These are phyloP conservation scores for Colletotrichum scovillei DNA, from an alignment of 2,329 filamentous ascomycete species.

Conservation along the genomic window DNA sequence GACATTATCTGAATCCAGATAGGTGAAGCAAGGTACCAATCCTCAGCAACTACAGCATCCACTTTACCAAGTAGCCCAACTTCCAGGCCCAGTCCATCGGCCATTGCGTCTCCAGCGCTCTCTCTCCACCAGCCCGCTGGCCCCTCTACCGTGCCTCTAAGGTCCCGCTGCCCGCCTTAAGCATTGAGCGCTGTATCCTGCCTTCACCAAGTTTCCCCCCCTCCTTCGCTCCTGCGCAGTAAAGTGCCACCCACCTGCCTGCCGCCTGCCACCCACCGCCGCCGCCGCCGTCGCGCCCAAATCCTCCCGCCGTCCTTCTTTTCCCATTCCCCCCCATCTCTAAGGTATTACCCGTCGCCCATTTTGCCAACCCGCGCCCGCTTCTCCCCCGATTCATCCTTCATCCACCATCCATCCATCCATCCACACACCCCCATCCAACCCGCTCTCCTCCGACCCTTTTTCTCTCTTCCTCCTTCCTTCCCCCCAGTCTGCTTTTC, in stretches of 20 bases:
- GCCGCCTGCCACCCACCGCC: neutral
- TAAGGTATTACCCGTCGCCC: neutral
- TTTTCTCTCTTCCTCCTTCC: neutral
- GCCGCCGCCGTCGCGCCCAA: neutral
- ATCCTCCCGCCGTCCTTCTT: neutral
- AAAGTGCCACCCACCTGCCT: neutral
- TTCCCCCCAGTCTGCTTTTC: constrained; percentile 16
- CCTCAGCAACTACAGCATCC: neutral
- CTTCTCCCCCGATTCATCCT: neutral
- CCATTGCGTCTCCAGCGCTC: neutral
- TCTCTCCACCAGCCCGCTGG: neutral
- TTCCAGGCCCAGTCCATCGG: constrained; percentile 31
- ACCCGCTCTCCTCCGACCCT: neutral
- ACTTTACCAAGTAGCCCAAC: neutral
- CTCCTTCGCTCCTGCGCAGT: neutral
- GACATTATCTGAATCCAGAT: no score
- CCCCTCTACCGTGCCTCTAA: neutral
- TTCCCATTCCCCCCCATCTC: neutral
- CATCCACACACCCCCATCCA: neutral
- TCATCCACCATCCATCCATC: constrained; percentile 8
- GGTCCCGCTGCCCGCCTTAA: neutral
- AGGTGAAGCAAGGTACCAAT: neutral
- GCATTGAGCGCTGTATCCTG: neutral
- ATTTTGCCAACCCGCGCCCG: neutral
- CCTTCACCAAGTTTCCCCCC: neutral